These are phyloP conservation scores for Carex littledalei DNA, from an alignment of 176 grass and related monocot species.

Conservation along the genomic window DNA sequence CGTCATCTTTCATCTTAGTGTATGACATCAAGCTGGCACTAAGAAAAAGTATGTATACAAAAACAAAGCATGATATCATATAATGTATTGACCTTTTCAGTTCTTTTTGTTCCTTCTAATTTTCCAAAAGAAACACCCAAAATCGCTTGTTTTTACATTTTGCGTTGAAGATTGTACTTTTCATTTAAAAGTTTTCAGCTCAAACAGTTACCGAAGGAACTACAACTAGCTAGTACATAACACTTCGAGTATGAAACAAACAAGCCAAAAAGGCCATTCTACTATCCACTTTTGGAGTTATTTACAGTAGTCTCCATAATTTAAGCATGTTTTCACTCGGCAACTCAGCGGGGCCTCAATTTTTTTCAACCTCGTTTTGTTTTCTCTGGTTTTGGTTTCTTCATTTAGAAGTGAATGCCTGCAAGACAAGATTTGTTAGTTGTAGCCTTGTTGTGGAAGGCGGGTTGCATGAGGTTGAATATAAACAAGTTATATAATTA, in stretches of 20 bases:
- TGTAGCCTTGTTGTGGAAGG: not conserved
- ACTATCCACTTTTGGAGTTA: not conserved
- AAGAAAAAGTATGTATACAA: not conserved
- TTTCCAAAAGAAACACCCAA: not conserved
- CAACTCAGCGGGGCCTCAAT: not conserved
- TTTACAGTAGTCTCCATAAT: not conserved
- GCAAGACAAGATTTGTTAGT: not conserved
- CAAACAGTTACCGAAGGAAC: too few species aligned
- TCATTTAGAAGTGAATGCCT: conserved; percentile 17
- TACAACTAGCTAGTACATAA: too few species aligned
- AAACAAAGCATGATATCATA: not conserved
- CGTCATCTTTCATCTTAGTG: not conserved
- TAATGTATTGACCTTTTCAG: not conserved
- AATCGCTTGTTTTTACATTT: not conserved
- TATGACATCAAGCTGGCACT: not conserved
- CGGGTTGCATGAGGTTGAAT: not conserved
- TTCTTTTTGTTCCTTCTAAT: not conserved
- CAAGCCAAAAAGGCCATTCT: not conserved
- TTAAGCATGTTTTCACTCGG: not conserved
- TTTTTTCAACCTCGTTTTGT: not conserved
- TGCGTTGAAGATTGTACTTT: not conserved
- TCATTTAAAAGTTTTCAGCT: not conserved
- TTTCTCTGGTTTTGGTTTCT: not conserved
- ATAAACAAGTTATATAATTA: not conserved
- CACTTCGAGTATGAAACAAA: not conserved